These are phyloP conservation scores for Fraxinus anomala DNA, from an alignment of 257 asterid genomes.

Conservation along the genomic window DNA sequence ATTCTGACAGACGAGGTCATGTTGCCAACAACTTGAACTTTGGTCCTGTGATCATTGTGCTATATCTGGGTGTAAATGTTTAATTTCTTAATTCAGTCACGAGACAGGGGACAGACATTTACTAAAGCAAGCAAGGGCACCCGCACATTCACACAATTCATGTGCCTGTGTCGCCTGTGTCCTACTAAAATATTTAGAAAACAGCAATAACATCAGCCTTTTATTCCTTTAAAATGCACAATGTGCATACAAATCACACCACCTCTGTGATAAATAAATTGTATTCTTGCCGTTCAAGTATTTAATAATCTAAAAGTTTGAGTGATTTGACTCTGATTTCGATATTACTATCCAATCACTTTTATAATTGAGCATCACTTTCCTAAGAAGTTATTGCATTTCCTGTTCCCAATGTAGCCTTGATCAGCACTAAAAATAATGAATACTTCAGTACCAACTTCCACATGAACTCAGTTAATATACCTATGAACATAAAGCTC, in stretches of 20 bases:
- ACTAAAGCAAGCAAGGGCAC: background rate
- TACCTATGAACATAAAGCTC: background rate
- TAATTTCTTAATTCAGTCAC: background rate
- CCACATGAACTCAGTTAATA: background rate
- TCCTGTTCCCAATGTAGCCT: background rate
- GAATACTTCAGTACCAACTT: constrained; percentile 5
- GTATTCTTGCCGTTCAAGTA: background rate
- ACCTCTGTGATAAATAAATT: background rate
- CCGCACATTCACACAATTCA: background rate
- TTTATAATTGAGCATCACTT: constrained; percentile 1
- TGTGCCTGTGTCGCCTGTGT: background rate
- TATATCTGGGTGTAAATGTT: background rate
- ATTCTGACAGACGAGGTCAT: background rate
- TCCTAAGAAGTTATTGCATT: background rate
- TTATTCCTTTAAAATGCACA: background rate
- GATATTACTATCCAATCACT: background rate
- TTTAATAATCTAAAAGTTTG: background rate
- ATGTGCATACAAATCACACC: background rate
- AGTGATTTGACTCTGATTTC: background rate
- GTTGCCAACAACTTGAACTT: background rate
- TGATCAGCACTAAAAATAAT: background rate
- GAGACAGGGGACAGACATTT: background rate
- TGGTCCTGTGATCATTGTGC: background rate
- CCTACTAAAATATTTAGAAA: background rate
- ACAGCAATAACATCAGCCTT: background rate